These are phyloP conservation scores for Phragmites australis DNA, from an alignment of 176 grass and related monocot genomes.

Conservation along the genomic window DNA sequence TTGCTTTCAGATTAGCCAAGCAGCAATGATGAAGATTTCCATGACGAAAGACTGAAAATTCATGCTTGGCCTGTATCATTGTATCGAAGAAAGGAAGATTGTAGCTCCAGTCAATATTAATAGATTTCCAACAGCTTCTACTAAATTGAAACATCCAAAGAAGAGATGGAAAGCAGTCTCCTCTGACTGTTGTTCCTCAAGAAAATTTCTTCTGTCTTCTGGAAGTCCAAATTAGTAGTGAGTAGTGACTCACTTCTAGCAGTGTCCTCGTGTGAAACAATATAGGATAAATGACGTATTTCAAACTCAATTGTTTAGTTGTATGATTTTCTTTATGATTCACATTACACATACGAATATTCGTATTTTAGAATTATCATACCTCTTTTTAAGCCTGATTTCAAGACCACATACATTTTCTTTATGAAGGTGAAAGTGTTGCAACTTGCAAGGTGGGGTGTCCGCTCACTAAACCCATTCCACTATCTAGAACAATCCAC, in stretches of 20 bases:
- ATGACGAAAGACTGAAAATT: too few species aligned
- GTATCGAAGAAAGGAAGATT: too few species aligned
- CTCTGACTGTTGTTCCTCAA: too few species aligned
- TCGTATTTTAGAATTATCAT: background rate
- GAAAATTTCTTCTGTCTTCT: background rate
- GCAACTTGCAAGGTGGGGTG: background rate
- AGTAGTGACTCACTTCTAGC: background rate
- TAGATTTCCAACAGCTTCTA: too few species aligned
- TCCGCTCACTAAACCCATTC: background rate
- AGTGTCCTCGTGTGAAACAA: background rate
- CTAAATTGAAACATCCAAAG: too few species aligned
- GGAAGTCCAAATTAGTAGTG: background rate
- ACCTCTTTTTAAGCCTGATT: background rate
- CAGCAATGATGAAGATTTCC: too few species aligned
- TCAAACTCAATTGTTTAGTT: background rate
- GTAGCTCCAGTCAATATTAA: too few species aligned
- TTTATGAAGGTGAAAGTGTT: background rate
- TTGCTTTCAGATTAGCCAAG: too few species aligned
- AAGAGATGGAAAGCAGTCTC: too few species aligned
- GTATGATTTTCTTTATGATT: background rate
- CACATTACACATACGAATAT: background rate
- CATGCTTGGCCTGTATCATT: too few species aligned
- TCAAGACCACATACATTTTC: background rate
- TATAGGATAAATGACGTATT: background rate
- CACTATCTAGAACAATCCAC: background rate